Base-by-base conservation (phyloP, 2,329 filamentous ascomycete species). In the Colletotrichum cereale region DNA sequence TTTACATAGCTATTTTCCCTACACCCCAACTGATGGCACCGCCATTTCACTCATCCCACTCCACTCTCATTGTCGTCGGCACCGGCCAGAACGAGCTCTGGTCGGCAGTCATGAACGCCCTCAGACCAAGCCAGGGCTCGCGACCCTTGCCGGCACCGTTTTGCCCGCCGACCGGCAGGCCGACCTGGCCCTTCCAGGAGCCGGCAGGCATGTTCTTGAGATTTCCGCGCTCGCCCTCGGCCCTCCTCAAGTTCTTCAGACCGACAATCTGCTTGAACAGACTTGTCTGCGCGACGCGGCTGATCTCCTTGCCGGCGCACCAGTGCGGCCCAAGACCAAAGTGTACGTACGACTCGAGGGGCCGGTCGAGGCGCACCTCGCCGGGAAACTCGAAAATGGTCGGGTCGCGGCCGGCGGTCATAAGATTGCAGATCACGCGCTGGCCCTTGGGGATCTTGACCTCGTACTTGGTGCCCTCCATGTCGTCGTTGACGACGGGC, bases 401-500 rank as follows among this genome's bases (percentile, higher is more conserved):
- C 0, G 85, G 78, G 75, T 89, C 86, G 50, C 82, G 80, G 69
- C 84, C 84, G 26, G 86, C 86, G 53, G 82, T 77, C 64, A 80
- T 84, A 66, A 89, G 87, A 76, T 85, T 85, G 47, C 86, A 82
- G 67, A 89, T 84, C 48, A 89, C 80, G 56, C 82, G 84, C 73
- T 87, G 83, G 6, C 85, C 86, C 6, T 82, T 78, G 66, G 67
- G 61, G 16, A 72, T 65, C 50, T 44, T 72, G 34, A 72, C 55
- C 48, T 70, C 67, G 55, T 53, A 62, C 67, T 50, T 72, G 48
- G 58, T 71, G 47, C 60, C 61, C 42, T 71, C 67, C n/a, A 72
- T 50, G 44, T 72, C 61, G 26, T 75, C 36, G 74, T 75, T 60
- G 50, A 75, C 36, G n/a, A 73, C n/a, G 29, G 75, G 61, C 47